These are phyloP conservation scores for Xylariaceae sp. DNA, from an alignment of 2,329 filamentous ascomycete genomes.

Conservation along the genomic window DNA sequence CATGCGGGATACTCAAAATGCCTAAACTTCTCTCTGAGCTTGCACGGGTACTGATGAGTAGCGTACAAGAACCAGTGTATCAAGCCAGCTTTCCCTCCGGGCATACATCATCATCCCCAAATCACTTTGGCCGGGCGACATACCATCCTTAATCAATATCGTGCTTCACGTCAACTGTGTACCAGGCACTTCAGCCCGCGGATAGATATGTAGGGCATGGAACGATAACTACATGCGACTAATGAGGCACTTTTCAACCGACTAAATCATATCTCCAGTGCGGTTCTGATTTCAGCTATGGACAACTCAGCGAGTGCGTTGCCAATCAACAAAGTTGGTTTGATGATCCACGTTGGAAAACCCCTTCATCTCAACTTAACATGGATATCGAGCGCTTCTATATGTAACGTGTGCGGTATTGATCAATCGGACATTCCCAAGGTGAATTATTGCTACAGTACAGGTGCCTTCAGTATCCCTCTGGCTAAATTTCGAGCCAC, in stretches of 20 bases:
- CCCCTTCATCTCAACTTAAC: conserved; percentile 27
- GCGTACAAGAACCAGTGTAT: too few relatives aligned
- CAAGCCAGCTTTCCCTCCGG: conserved; percentile 49
- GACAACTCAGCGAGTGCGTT: conserved; percentile 48
- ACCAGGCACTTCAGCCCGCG: conserved; percentile 39
- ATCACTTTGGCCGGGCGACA: conserved; percentile 46
- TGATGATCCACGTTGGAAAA: conserved; percentile 47
- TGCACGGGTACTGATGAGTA: too few relatives aligned
- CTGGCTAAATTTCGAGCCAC: too few relatives aligned
- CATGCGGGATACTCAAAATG: too few relatives aligned
- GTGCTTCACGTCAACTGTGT: conserved; percentile 44
- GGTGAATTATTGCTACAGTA: conserved; percentile 47
- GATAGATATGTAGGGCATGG: too few relatives aligned
- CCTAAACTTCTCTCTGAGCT: too few relatives aligned
- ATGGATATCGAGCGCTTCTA: conserved; percentile 21
- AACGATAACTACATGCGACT: too few relatives aligned
- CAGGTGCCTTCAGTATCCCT: too few relatives aligned
- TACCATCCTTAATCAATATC: conserved; percentile 45
- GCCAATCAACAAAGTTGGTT: conserved; percentile 49
- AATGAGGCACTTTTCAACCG: too few relatives aligned
- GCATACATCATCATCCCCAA: conserved; percentile 51
- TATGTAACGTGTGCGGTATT: conserved; percentile 45
- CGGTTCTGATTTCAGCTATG: conserved; percentile 46
- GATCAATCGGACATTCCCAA: conserved; percentile 49
- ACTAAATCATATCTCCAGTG: conserved; percentile 45